These are phyloP conservation scores for Myxozyma lipomycoides DNA, from an alignment of 805 yeast species.

Conservation along the genomic window DNA sequence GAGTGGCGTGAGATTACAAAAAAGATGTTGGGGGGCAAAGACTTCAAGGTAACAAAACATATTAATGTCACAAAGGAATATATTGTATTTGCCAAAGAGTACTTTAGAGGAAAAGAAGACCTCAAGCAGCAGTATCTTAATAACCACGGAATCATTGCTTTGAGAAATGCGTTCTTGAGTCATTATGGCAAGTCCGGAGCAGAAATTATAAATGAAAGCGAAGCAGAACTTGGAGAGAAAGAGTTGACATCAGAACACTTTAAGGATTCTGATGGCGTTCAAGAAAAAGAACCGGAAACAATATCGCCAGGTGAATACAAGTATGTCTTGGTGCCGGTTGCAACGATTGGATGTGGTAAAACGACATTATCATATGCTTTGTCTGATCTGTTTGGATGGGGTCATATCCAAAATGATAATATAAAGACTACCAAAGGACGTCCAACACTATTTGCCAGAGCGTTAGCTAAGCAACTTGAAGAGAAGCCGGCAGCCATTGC, in stretches of 20 bases:
- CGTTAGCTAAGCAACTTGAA: constrained; percentile 36
- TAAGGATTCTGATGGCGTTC: constrained; percentile 16
- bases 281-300: not conserved
- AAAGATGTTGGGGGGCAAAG: constrained; percentile 44
- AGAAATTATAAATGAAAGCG: constrained; percentile 44
- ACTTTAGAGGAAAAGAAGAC: constrained; percentile 49
- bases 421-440: constrained; percentile 40
- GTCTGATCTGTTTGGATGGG: constrained; percentile 58
- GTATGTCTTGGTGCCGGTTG: constrained; percentile 71
- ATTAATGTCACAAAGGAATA: constrained; percentile 61
- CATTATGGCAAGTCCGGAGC: constrained; percentile 54
- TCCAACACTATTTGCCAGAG: constrained; percentile 27
- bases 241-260: constrained; percentile 6
- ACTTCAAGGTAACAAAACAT: constrained; percentile 46
- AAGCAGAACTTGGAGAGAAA: constrained; percentile 30
- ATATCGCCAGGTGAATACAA: constrained; percentile 39
- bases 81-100: constrained; percentile 58
- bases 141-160: constrained; percentile 69
- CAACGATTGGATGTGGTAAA: constrained; percentile 94
- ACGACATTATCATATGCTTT: constrained; percentile 74
- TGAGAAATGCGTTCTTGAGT: constrained; percentile 63
- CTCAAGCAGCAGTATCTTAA: constrained; percentile 45
- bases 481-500: constrained; percentile 54
- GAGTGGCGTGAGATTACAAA: constrained; percentile 86
- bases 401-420: constrained; percentile 78